A percentile compares a stretch with the other conserved stretches of the same genome.
These are phyloP conservation scores for Ceratobasidium sp. DNA, from an alignment of 1,284 basidiomycete species.

Conservation along the genomic window DNA sequence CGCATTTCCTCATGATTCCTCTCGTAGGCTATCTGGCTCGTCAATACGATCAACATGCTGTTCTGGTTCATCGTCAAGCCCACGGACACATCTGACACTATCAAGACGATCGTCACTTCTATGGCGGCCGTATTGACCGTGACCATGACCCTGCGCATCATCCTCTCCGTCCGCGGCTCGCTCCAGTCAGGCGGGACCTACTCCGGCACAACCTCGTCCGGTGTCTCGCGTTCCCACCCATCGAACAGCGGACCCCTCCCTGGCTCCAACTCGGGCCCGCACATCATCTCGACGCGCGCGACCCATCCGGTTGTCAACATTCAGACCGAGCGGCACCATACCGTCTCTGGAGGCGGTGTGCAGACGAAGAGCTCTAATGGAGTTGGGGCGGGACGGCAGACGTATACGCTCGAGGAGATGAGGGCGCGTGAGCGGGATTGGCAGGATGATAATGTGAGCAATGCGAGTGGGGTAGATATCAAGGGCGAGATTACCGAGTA, in stretches of 20 bases:
- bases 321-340: slow-evolving; percentile 47
- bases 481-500: slow-evolving; percentile 41
- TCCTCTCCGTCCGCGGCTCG: slow-evolving; percentile 77
- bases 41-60: slow-evolving; percentile 80
- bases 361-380: slow-evolving; percentile 15
- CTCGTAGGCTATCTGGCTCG: slow-evolving; percentile 70
- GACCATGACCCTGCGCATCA: slow-evolving; percentile 84
- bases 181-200: slow-evolving; percentile 75
- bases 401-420: slow-evolving; percentile 74
- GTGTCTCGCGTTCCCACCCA: slow-evolving; percentile 49
- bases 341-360: not conserved
- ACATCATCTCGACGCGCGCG: slow-evolving; percentile 62
- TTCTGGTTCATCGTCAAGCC: slow-evolving; percentile 83
- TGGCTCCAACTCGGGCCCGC: slow-evolving; percentile 53
- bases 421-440: slow-evolving; percentile 59
- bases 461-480: slow-evolving; percentile 35
- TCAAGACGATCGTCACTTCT: slow-evolving; percentile 81
- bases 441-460: slow-evolving; percentile 42
- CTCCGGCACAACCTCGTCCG: slow-evolving; percentile 58
- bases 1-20: slow-evolving; percentile 26
- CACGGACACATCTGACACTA: slow-evolving; percentile 67
- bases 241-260: slow-evolving; percentile 48
- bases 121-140: slow-evolving; percentile 85
- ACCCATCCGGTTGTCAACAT: slow-evolving; percentile 55
- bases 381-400: slow-evolving; percentile 55